A percentile compares a stretch with the other conserved stretches of the same genome.
Conservation (phyloP, 1,284 basidiomycete genomes). For the Naganishia sp. region DNA sequence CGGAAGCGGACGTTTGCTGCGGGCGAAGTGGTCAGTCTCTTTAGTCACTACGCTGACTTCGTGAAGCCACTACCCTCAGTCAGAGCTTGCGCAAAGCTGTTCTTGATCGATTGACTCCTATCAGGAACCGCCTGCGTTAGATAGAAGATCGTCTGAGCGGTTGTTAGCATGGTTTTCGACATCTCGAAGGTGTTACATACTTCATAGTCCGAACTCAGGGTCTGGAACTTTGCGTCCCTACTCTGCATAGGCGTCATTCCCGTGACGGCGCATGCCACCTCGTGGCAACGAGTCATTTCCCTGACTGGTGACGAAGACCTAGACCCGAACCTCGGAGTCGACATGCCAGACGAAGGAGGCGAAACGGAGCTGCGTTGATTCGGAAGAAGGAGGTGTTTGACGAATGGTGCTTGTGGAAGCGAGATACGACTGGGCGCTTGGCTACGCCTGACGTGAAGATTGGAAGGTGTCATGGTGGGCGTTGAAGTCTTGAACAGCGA, state of each 20-base stretch:
- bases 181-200: neutral
- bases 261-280: slow-evolving; percentile 1
- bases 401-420: neutral
- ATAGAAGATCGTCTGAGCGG: slow-evolving; percentile 6
- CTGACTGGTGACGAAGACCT: slow-evolving; percentile 2
- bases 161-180: neutral
- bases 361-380: neutral
- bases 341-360: neutral
- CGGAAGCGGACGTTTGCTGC: neutral
- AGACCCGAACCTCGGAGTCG: neutral
- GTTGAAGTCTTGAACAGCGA: neutral
- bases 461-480: neutral
- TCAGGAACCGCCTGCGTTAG: neutral
- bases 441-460: neutral
- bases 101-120: neutral
- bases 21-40: neutral
- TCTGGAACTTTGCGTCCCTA: slow-evolving; percentile 19
- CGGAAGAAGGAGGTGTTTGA: slow-evolving; percentile 8
- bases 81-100: neutral
- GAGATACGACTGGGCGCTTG: neutral
- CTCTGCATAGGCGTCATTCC: slow-evolving; percentile 22
- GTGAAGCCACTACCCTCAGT: neutral
- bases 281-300: neutral
- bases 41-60: neutral
- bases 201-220: slow-evolving; percentile 9